These are phyloP conservation scores for Microbotryomycetes sp. DNA, from an alignment of 1,284 basidiomycete species.

Conservation along the genomic window DNA sequence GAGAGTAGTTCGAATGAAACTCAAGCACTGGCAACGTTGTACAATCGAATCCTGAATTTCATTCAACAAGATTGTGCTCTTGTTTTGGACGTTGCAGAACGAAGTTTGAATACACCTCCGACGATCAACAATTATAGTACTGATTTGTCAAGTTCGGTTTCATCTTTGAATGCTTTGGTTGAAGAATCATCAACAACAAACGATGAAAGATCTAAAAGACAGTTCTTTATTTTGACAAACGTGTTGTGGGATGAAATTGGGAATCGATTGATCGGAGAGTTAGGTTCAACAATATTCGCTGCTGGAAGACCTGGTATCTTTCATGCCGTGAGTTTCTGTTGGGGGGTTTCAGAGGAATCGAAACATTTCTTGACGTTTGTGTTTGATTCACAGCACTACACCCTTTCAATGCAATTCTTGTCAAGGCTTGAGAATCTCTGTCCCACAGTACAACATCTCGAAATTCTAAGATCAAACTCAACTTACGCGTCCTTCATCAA, in stretches of 20 bases:
- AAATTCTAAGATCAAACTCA: constrained; percentile 63
- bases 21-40: constrained; percentile 62
- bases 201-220: constrained; percentile 44
- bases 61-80: constrained; percentile 62
- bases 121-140: background rate
- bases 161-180: background rate
- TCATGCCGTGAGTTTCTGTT: constrained; percentile 61
- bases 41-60: constrained; percentile 71
- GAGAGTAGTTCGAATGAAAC: constrained; percentile 43
- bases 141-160: too few species aligned
- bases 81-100: constrained; percentile 70
- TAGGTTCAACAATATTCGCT: constrained; percentile 77
- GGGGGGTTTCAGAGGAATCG: background rate
- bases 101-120: constrained; percentile 25
- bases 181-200: background rate
- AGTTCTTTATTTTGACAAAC: constrained; percentile 75
- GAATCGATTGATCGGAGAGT: constrained; percentile 68
- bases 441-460: constrained; percentile 63
- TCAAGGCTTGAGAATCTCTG: constrained; percentile 73
- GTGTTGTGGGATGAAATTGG: constrained; percentile 83
- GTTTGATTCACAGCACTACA: constrained; percentile 57
- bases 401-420: constrained; percentile 76
- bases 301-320: constrained; percentile 85
- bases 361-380: background rate
- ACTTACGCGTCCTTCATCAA: constrained; percentile 67